Evolutionary conservation across 805 yeast genomes (phyloP), one percentile per base, ranked within the genome.

Genomic region (Lipomyces chichibuensis): DNA sequence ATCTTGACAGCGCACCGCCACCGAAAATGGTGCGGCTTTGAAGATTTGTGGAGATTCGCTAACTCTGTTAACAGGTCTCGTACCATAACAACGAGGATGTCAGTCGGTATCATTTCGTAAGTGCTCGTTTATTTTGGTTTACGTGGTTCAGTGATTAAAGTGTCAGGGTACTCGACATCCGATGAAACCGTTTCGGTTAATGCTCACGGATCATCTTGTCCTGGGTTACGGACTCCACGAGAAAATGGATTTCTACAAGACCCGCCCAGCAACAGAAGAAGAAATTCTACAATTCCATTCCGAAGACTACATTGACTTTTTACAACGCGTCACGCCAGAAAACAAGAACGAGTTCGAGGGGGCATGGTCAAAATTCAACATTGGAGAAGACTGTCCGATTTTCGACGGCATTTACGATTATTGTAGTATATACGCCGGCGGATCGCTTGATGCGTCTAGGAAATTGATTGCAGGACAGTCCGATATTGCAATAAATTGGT

Each of bases 111-210:
- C 96, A 90, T 75, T 91, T 90, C 77, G 96, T 68, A 68, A 25
- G 71, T 63, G 13, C 35, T 8, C n/a, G 14, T 14, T 23, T 23
- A 25, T 14, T 7, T 39, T 8, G 35, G 14, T n/a, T 46, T 25
- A 3, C 0, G 7, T 11, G 46, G 6, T n/a, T 11, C 55, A 25
- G 35, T 17, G 3, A 52, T 43, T 43, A 7, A 43, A 23, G 11
- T n/a, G 3, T 0, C 57, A 66, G 70, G 99, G 99, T 20, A 90
- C 91, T 1, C 85, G 87, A 67, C 99, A 94, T 78, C 99, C 99
- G n/a, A 94, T 94, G 99, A 94, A 94, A 77, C 99, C 99, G 17
- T 91, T 93, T 77, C 81, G 99, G 71, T 81, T 95, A 69, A 89
- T 92, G 93, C 84, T 94, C 57, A 94, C 99, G 0, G 98, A 94